Conservation (phyloP, 179 eudicot species). For the Vitellaria paradoxa region DNA sequence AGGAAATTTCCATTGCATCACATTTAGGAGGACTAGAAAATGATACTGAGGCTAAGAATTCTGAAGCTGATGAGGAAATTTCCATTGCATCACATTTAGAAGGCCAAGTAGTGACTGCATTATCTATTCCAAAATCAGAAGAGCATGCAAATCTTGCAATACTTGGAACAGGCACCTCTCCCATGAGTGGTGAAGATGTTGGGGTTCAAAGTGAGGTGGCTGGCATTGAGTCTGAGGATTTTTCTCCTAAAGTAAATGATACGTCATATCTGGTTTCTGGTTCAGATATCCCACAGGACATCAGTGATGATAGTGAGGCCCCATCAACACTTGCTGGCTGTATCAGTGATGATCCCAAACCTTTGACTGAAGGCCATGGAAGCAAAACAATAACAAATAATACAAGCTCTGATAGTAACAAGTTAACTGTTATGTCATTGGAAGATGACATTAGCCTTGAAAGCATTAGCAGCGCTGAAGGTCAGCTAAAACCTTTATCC, state of each 20-base stretch:
- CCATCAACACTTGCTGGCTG: neutral
- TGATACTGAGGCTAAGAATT: conserved; percentile 21
- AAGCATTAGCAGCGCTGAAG: conserved; percentile 4
- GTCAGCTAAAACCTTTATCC: conserved; percentile 10
- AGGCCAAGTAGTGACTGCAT: conserved; percentile 25
- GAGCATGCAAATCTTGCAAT: conserved; percentile 7
- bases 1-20: conserved; percentile 17
- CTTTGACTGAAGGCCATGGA: conserved; percentile 9
- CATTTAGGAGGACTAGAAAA: conserved; percentile 31
- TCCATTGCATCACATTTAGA: conserved; percentile 24
- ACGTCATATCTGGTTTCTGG: conserved; percentile 18
- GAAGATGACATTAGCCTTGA: conserved; percentile 15
- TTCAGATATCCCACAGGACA: conserved; percentile 5
- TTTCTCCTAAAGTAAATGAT: conserved; percentile 16
- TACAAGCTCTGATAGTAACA: conserved; percentile 14
- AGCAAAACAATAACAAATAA: conserved; percentile 11
- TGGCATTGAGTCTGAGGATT: conserved; percentile 16
- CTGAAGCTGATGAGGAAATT: conserved; percentile 31
- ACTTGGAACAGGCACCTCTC: conserved; percentile 18
- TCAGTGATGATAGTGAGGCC: conserved; percentile 14
- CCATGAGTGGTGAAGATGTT: conserved; percentile 20
- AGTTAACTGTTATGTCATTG: conserved; percentile 2
- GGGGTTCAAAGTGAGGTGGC: conserved; percentile 14
- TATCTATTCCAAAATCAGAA: conserved; percentile 18
- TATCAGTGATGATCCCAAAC: conserved; percentile 17